These are phyloP conservation scores for Terana coerulea DNA, from an alignment of 768 basidiomycete genomes.

Conservation along the genomic window DNA sequence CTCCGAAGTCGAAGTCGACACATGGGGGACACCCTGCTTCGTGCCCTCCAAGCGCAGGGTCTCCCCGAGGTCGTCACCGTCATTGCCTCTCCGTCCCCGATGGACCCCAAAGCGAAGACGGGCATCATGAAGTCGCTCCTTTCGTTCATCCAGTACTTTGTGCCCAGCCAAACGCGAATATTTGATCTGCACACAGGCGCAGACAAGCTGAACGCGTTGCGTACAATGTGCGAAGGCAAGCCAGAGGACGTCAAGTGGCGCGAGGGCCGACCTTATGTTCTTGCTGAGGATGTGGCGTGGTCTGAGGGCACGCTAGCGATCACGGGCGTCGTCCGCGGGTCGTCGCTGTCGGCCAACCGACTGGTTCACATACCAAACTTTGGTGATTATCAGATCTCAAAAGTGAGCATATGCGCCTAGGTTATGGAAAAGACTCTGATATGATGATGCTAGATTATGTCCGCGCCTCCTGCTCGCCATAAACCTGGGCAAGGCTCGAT, in stretches of 20 bases:
- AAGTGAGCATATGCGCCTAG: constrained; percentile 42
- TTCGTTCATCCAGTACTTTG: constrained; percentile 95
- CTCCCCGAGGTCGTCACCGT: constrained; percentile 81
- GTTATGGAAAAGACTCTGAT: neutral
- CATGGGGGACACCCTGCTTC: constrained; percentile 86
- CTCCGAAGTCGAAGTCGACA: constrained; percentile 73
- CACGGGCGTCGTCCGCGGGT: constrained; percentile 84
- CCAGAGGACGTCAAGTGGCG: constrained; percentile 81
- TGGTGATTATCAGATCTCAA: constrained; percentile 84
- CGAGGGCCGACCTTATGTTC: constrained; percentile 71
- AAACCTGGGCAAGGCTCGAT: constrained; percentile 42
- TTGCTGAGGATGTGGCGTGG: constrained; percentile 64
- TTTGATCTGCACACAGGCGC: constrained; percentile 64
- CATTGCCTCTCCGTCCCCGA: constrained; percentile 45
- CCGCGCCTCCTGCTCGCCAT: constrained; percentile 47
- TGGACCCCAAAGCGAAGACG: constrained; percentile 60
- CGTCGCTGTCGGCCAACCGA: constrained; percentile 72
- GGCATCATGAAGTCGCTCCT: constrained; percentile 82
- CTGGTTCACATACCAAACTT: constrained; percentile 83
- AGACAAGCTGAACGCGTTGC: constrained; percentile 68
- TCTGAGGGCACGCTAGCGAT: constrained; percentile 67
- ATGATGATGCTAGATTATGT: constrained; percentile 54
- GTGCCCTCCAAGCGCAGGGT: constrained; percentile 87
- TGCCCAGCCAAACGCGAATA: constrained; percentile 73
- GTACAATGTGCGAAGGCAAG: constrained; percentile 80